phyloP scores from a whole-genome alignment of 2,329 filamentous ascomycete genomes.

The Metarhizium humberi region DNA sequence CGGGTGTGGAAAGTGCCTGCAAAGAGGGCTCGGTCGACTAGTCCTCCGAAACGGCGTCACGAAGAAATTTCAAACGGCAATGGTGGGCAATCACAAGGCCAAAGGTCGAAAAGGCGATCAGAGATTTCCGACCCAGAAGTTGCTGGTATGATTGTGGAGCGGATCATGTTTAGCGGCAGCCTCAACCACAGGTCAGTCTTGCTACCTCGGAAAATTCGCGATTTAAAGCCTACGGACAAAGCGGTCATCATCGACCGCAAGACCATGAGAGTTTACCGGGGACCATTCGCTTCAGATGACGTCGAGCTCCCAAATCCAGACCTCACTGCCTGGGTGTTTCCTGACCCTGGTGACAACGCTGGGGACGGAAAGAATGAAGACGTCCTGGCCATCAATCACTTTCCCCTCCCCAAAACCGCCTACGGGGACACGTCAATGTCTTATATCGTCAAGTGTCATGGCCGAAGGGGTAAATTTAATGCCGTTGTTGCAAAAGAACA shows the following conservation, averaged over 20 bases:
- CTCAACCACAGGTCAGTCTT: constrained; percentile 15
- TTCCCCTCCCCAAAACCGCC: constrained; percentile 54
- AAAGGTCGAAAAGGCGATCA: constrained; percentile 4
- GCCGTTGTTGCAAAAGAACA: constrained; percentile 52
- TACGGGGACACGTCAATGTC: constrained; percentile 64
- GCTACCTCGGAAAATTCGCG: constrained; percentile 15
- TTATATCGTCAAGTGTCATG: constrained; percentile 74
- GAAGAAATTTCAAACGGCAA: constrained; percentile 8
- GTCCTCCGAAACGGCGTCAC: constrained; percentile 24
- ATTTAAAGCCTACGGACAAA: constrained; percentile 19
- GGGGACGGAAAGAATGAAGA: constrained; percentile 7
- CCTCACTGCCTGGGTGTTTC: constrained; percentile 19
- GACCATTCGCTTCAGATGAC: constrained; percentile 35
- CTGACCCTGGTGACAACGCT: constrained; percentile 8
- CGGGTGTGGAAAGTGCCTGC: constrained; percentile 74
- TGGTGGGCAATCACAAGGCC: not conserved
- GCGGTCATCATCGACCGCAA: constrained; percentile 55
- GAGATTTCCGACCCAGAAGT: constrained; percentile 20
- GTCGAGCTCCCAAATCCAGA: constrained; percentile 11
- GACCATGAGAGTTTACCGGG: constrained; percentile 58
- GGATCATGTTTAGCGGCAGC: constrained; percentile 26
- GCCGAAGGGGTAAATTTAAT: constrained; percentile 74
- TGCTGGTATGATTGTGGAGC: constrained; percentile 22
- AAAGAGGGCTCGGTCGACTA: constrained; percentile 20
- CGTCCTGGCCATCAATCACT: constrained; percentile 15